Evolutionary conservation across 106 monocot genomes (phyloP).

Genomic region (Vanilla planifolia): DNA sequence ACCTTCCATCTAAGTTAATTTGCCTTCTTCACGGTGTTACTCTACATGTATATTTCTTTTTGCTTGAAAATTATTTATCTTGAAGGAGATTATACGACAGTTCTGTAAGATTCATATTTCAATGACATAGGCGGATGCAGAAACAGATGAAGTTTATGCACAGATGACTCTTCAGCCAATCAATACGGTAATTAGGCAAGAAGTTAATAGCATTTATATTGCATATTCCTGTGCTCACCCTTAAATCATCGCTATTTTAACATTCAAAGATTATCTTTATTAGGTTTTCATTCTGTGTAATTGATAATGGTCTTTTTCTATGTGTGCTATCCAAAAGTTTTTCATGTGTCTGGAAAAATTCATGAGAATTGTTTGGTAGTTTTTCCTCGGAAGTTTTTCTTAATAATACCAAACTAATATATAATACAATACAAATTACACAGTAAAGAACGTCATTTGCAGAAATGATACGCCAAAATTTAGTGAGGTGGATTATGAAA

Average conservation of each 20-base stretch:
- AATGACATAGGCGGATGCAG: conserved; percentile 65
- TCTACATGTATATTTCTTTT: conserved; percentile 48
- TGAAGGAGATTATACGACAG: background rate
- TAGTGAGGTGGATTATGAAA: too few relatives aligned
- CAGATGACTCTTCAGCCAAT: conserved; percentile 95
- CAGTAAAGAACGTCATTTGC: too few relatives aligned
- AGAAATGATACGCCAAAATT: too few relatives aligned
- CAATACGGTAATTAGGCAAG: conserved; percentile 42
- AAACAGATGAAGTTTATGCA: conserved; percentile 95
- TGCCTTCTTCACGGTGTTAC: conserved; percentile 83
- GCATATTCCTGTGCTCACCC: background rate
- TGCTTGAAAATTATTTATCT: background rate
- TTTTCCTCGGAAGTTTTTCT: background rate
- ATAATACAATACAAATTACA: too few relatives aligned
- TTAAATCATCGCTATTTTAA: background rate
- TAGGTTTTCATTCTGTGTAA: too few relatives aligned
- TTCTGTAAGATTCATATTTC: background rate
- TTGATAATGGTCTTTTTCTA: background rate
- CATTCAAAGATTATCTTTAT: background rate
- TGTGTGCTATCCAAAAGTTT: background rate
- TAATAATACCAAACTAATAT: too few relatives aligned
- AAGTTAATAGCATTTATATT: background rate
- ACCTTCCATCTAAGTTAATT: conserved; percentile 75
- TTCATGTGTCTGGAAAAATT: background rate
- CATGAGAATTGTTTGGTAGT: background rate